Evolutionary conservation across 164 flowering plant genomes (phyloP).

Genomic region (Berberis thunbergii): DNA sequence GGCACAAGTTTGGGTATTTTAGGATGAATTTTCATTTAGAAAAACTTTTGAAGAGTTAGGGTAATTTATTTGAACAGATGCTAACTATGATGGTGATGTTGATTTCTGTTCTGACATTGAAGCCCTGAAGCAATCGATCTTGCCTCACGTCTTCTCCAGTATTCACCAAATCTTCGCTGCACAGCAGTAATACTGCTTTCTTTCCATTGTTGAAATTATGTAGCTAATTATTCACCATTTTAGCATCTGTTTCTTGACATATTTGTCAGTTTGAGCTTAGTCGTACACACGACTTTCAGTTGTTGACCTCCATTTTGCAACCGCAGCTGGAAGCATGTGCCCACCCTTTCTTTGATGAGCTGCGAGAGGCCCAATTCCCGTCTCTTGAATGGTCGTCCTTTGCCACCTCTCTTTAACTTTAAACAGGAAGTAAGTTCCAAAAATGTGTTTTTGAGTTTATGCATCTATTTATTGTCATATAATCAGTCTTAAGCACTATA

Average conservation of each 20-base stretch:
- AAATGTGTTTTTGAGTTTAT: too few species aligned
- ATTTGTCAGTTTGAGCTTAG: background rate
- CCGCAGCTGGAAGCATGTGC: constrained; percentile 92
- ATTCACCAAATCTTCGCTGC: constrained; percentile 96
- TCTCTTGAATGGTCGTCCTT: constrained; percentile 79
- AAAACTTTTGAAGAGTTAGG: too few species aligned
- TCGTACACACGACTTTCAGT: background rate
- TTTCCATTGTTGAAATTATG: background rate
- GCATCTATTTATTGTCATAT: too few species aligned
- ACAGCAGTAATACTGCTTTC: constrained; percentile 47
- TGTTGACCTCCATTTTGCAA: background rate
- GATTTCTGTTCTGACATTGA: constrained; percentile 15
- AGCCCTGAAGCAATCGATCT: constrained; percentile 99
- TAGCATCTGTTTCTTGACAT: background rate
- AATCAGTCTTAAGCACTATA: too few species aligned
- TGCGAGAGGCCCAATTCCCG: constrained; percentile 85
- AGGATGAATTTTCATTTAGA: too few species aligned
- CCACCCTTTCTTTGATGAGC: constrained; percentile 91
- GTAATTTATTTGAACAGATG: too few species aligned
- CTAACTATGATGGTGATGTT: too few species aligned
- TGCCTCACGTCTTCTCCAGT: constrained; percentile 84
- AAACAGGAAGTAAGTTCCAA: constrained; percentile 2
- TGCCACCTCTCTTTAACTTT: constrained; percentile 85
- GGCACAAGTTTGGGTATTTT: too few species aligned
- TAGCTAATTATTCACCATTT: background rate